These are phyloP conservation scores for Candida arabinofermentans DNA, from an alignment of 805 yeast genomes.

Conservation along the genomic window DNA sequence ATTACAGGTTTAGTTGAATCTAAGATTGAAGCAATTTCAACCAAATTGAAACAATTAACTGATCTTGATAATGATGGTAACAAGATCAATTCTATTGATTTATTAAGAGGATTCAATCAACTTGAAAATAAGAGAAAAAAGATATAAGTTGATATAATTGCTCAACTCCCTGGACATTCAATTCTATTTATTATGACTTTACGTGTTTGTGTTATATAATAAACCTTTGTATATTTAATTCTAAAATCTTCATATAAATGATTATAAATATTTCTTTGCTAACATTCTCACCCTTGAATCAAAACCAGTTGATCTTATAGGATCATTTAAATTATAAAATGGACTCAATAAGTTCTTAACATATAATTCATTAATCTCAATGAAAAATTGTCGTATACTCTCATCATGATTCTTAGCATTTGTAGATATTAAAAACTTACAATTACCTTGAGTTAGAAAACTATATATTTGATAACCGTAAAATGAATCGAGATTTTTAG, in stretches of 20 bases:
- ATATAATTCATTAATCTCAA: constrained; percentile 82
- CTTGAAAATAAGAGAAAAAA: too few species aligned
- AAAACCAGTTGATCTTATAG: constrained; percentile 69
- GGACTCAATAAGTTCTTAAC: constrained; percentile 84
- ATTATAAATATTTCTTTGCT: constrained; percentile 70
- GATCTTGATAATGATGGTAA: constrained; percentile 20
- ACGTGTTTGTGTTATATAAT: neutral
- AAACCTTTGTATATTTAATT: too few species aligned
- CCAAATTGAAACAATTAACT: constrained; percentile 17
- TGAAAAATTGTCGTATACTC: constrained; percentile 74
- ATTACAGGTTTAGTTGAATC: constrained; percentile 16
- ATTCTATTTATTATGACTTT: too few species aligned
- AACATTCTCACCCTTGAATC: constrained; percentile 67
- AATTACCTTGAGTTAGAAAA: constrained; percentile 82
- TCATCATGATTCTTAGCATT: constrained; percentile 60
- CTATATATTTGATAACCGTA: constrained; percentile 82
- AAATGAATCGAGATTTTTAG: constrained; percentile 80
- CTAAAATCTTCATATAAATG: too few species aligned
- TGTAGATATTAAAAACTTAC: constrained; percentile 72
- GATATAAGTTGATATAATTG: too few species aligned
- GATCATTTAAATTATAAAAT: constrained; percentile 72
- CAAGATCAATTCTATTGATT: constrained; percentile 28
- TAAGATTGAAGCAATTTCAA: constrained; percentile 19
- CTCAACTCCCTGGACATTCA: too few species aligned
- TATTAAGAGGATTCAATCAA: constrained; percentile 33